Conservation (phyloP, 2,329 filamentous ascomycete genomes). For the Penicillium sclerotigenum region DNA sequence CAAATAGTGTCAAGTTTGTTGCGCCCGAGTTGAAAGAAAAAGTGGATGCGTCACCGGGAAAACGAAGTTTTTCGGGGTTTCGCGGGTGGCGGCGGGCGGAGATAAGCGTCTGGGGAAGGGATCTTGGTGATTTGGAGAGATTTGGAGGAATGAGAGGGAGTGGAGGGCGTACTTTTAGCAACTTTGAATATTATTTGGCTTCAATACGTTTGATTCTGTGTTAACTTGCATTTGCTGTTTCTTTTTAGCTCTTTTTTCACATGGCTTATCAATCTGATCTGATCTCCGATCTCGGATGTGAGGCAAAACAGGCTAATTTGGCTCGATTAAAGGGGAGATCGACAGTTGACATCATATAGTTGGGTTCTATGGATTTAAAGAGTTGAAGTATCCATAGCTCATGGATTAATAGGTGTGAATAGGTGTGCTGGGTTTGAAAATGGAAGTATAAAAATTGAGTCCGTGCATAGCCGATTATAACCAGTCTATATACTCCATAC, state of each 20-base stretch:
- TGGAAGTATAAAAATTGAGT: neutral
- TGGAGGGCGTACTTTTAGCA: neutral
- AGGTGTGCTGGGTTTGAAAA: neutral
- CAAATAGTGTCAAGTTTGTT: neutral
- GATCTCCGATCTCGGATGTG: slow-evolving; percentile 25
- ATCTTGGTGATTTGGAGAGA: neutral
- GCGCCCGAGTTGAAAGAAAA: neutral
- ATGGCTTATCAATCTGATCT: slow-evolving; percentile 28
- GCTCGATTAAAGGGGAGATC: neutral
- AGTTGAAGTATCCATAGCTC: no score
- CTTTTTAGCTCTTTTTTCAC: slow-evolving; percentile 1
- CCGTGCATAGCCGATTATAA: neutral
- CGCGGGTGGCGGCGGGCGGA: slow-evolving; percentile 25
- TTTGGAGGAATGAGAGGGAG: neutral
- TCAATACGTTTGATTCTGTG: slow-evolving; percentile 7
- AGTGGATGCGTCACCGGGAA: slow-evolving; percentile 16
- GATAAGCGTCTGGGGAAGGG: slow-evolving; percentile 18
- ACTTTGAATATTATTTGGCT: neutral
- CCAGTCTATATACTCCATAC: no score
- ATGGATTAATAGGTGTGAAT: neutral
- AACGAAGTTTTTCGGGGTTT: slow-evolving; percentile 28
- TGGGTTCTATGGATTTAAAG: neutral
- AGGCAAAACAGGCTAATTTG: neutral
- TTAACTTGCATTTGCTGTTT: neutral
- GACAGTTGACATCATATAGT: neutral